Percentiles rank a stretch among this genome's conserved stretches.
These are phyloP conservation scores for Mortierella polycephala DNA, from an alignment of 371 early-diverging fungal species.

Conservation along the genomic window DNA sequence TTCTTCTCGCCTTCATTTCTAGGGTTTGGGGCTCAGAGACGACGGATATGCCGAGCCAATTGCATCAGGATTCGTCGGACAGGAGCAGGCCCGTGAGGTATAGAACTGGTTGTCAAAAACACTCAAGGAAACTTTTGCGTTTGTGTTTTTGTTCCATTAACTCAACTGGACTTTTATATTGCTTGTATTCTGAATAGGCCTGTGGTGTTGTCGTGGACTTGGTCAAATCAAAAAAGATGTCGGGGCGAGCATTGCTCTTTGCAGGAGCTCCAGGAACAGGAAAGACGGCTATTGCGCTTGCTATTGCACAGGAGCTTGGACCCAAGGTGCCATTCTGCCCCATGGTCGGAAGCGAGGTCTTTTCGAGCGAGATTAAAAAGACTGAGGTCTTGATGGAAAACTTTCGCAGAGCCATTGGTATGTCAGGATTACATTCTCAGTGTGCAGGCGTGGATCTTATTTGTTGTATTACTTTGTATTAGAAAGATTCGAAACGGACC, in stretches of 20 bases:
- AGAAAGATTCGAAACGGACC: background rate
- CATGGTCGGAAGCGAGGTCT: constrained; percentile 98
- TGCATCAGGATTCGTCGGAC: constrained; percentile 95
- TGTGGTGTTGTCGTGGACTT: constrained; percentile 95
- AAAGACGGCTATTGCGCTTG: constrained; percentile 93
- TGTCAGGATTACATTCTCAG: background rate
- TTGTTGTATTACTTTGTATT: background rate
- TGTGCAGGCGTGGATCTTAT: background rate
- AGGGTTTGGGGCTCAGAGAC: constrained; percentile 81
- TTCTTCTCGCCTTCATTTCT: background rate
- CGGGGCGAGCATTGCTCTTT: constrained; percentile 94
- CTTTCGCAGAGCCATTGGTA: constrained; percentile 96
- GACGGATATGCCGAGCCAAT: constrained; percentile 92
- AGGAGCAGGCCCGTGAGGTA: constrained; percentile 95
- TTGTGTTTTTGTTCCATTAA: background rate
- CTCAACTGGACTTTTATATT: background rate
- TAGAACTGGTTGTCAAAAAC: constrained; percentile 9
- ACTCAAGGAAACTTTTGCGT: background rate
- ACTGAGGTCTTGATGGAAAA: constrained; percentile 99
- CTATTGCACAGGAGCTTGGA: constrained; percentile 96
- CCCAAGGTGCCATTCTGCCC: constrained; percentile 98
- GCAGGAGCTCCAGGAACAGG: constrained; percentile 99
- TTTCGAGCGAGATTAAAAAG: constrained; percentile 97
- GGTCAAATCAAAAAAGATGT: constrained; percentile 96
- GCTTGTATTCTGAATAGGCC: constrained; percentile 57